These are phyloP conservation scores for Schizosaccharomyces japonicus DNA, from an alignment of 805 yeast species.

Conservation along the genomic window DNA sequence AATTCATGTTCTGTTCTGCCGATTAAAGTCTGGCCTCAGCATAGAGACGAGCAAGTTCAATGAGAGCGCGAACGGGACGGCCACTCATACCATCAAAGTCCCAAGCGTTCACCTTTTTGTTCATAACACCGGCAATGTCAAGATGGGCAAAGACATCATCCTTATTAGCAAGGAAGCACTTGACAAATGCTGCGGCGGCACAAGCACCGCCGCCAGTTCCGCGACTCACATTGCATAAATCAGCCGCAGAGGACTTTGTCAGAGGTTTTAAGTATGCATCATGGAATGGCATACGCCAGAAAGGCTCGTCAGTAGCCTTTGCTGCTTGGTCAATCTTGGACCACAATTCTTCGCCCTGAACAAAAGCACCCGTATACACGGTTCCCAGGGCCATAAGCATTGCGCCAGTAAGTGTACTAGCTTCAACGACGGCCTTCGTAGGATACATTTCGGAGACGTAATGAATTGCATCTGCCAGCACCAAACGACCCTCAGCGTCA, in stretches of 20 bases:
- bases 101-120: not conserved
- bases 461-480: constrained; percentile 4
- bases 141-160: not conserved
- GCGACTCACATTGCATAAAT: constrained; percentile 4
- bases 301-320: not conserved
- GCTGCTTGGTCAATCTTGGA: not conserved
- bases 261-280: constrained; percentile 2
- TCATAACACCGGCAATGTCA: constrained; percentile 5
- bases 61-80: not conserved
- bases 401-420: constrained; percentile 3
- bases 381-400: not conserved
- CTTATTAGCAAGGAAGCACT: not conserved
- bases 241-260: not conserved
- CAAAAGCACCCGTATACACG: constrained; percentile 2
- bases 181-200: not conserved
- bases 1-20: too few relatives aligned
- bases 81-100: constrained; percentile 4
- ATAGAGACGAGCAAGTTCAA: constrained; percentile 4
- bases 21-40: too few relatives aligned
- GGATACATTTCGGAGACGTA: not conserved
- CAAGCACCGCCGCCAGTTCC: constrained; percentile 1
- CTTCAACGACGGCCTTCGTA: constrained; percentile 1
- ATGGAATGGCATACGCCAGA: constrained; percentile 5
- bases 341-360: not conserved
- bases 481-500: constrained; percentile 4